phyloP scores from a whole-genome alignment of 768 basidiomycete species.

The Leccinum uliginosum region DNA sequence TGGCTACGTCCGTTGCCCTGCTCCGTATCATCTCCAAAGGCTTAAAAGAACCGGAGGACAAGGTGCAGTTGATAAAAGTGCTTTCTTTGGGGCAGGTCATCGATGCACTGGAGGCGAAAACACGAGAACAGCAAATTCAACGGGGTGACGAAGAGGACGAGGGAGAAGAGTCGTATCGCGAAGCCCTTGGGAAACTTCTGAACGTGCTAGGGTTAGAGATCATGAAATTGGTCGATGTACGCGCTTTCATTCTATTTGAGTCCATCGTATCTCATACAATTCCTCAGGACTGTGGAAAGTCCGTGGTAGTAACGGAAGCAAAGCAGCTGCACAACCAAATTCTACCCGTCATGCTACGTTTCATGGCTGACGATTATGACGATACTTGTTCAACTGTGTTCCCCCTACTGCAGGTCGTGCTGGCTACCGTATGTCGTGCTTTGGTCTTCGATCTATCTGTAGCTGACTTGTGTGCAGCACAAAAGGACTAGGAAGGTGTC shows the following conservation, averaged over 20 bases:
- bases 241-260: conserved; percentile 2
- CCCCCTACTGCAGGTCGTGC: conserved; percentile 69
- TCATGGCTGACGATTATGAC: conserved; percentile 87
- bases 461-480: conserved; percentile 50
- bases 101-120: conserved; percentile 74
- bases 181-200: conserved; percentile 79
- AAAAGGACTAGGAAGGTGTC: conserved; percentile 68
- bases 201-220: conserved; percentile 81
- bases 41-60: conserved; percentile 85
- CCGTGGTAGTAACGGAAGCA: conserved; percentile 62
- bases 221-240: conserved; percentile 77
- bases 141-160: conserved; percentile 75
- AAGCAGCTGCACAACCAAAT: conserved; percentile 57
- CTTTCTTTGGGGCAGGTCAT: conserved; percentile 82
- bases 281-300: conserved; percentile 53
- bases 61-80: conserved; percentile 85
- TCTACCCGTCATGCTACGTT: conserved; percentile 79
- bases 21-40: conserved; percentile 88
- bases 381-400: conserved; percentile 86
- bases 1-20: conserved; percentile 78
- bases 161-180: conserved; percentile 84
- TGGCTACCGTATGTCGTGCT: conserved; percentile 56
- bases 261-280: conserved; percentile 1
- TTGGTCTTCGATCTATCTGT: neutral
- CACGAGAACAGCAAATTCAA: conserved; percentile 59